These are phyloP conservation scores for Linnemannia schmuckeri DNA, from an alignment of 192 early-diverging fungal species.

Conservation along the genomic window DNA sequence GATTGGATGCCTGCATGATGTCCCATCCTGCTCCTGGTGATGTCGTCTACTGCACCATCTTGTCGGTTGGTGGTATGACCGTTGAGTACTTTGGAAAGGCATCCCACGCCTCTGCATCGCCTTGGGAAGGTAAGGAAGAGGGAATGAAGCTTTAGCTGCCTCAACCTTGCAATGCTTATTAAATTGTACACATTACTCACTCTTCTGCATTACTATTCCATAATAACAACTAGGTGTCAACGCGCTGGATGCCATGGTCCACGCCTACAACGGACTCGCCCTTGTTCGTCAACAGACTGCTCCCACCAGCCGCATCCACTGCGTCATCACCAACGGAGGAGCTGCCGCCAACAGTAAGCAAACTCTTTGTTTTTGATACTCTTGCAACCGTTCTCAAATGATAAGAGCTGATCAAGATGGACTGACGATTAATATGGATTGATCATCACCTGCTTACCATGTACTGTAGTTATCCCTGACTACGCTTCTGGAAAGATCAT, in stretches of 20 bases:
- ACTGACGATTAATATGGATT: no score
- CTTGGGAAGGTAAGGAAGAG: conserved; percentile 59
- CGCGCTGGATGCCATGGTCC: conserved; percentile 81
- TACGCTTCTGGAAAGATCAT: conserved; percentile 69
- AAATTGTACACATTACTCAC: background rate
- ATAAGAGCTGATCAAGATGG: no score
- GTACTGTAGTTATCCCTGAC: conserved; percentile 72
- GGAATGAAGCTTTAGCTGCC: background rate
- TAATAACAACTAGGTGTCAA: conserved; percentile 67
- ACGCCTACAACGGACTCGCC: conserved; percentile 73
- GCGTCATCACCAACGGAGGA: conserved; percentile 85
- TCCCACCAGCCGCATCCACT: conserved; percentile 76
- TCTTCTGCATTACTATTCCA: background rate
- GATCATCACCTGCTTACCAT: background rate
- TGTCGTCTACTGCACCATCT: conserved; percentile 59
- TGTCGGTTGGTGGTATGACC: conserved; percentile 56
- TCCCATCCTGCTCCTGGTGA: conserved; percentile 76
- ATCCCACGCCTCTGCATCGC: conserved; percentile 78
- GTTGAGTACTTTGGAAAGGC: conserved; percentile 81
- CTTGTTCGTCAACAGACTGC: conserved; percentile 82
- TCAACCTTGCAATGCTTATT: background rate
- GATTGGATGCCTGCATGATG: conserved; percentile 83
- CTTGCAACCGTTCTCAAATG: no score
- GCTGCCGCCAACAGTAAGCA: conserved; percentile 59
- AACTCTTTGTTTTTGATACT: background rate